phyloP scores from a whole-genome alignment of 2,329 filamentous ascomycete genomes.

The Xylariaceae sp. region DNA sequence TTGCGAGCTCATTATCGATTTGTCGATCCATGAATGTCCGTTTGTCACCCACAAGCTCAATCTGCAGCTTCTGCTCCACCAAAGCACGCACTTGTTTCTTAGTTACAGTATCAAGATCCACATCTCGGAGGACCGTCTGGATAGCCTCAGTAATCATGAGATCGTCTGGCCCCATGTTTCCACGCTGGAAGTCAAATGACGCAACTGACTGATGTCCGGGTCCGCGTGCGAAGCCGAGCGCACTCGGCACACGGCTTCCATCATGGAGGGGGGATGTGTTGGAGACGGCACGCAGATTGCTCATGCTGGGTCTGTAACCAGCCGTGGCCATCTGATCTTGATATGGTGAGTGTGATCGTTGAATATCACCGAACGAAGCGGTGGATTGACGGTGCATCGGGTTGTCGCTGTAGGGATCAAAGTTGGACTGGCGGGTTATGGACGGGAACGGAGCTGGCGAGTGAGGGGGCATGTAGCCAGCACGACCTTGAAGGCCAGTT shows the following conservation, averaged over 20 bases:
- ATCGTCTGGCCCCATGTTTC: conserved; percentile 67
- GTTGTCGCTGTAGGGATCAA: conserved; percentile 45
- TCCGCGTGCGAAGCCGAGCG: conserved; percentile 43
- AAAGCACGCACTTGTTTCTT: conserved; percentile 95
- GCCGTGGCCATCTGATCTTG: conserved; percentile 50
- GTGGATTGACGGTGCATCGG: conserved; percentile 64
- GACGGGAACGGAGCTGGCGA: conserved; percentile 70
- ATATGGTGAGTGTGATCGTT: conserved; percentile 54
- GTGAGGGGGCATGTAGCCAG: conserved; percentile 75
- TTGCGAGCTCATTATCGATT: conserved; percentile 90
- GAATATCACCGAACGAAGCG: conserved; percentile 59
- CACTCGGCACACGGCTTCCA: conserved; percentile 43
- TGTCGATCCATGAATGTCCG: conserved; percentile 85
- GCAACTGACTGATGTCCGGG: conserved; percentile 46
- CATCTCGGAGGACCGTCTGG: conserved; percentile 74
- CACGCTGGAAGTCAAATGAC: conserved; percentile 60
- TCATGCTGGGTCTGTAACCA: conserved; percentile 56
- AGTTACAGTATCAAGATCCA: conserved; percentile 93
- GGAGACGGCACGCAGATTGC: conserved; percentile 49
- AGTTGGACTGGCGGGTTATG: conserved; percentile 40
- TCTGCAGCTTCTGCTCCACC: conserved; percentile 90
- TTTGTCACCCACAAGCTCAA: conserved; percentile 80
- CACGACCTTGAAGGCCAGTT: conserved; percentile 71
- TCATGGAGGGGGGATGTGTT: conserved; percentile 44
- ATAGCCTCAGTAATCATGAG: conserved; percentile 79